Percentiles rank a stretch among this genome's conserved stretches.
Conservation (phyloP, 768 basidiomycete genomes). For the Dioszegia crocea region DNA sequence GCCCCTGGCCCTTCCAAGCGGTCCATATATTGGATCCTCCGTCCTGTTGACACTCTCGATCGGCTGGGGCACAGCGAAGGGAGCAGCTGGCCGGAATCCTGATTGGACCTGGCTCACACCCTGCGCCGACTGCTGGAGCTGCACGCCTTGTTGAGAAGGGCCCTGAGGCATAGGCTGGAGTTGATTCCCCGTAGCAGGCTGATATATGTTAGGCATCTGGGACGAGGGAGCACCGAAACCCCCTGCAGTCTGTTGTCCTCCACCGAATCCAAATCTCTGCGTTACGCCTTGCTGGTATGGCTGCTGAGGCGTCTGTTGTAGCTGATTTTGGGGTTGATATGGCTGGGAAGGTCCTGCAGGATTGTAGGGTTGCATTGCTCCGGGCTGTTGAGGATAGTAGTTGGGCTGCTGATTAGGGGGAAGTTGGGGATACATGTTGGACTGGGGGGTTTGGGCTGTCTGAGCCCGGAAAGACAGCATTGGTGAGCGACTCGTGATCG, state of each 20-base stretch:
- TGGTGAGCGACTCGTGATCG: no score
- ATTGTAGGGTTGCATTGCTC: constrained; percentile 5
- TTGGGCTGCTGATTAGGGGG: background rate
- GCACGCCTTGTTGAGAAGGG: background rate
- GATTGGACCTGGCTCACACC: background rate
- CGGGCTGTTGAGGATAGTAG: constrained; percentile 3
- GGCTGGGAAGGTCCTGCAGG: constrained; percentile 5
- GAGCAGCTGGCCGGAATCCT: background rate
- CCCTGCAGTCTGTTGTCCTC: background rate
- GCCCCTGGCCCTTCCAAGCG: constrained; percentile 27
- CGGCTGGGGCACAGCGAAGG: constrained; percentile 21
- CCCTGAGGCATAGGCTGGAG: background rate
- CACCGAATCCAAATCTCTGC: background rate
- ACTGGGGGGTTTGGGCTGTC: background rate
- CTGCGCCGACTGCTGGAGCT: background rate
- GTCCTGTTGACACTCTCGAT: constrained; percentile 25
- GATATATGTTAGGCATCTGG: background rate
- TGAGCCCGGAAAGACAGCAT: constrained; percentile 5
- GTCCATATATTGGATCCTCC: constrained; percentile 44
- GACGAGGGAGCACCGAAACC: no score
- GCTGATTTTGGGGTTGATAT: constrained; percentile 3
- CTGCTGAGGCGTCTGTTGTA: background rate
- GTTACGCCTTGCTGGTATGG: background rate
- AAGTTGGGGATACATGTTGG: constrained; percentile 8
- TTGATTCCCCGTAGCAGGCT: background rate